A percentile compares a stretch with the other conserved stretches of the same genome.
Conservation (phyloP, 257 asterid species). For the Solanum virginianum region DNA sequence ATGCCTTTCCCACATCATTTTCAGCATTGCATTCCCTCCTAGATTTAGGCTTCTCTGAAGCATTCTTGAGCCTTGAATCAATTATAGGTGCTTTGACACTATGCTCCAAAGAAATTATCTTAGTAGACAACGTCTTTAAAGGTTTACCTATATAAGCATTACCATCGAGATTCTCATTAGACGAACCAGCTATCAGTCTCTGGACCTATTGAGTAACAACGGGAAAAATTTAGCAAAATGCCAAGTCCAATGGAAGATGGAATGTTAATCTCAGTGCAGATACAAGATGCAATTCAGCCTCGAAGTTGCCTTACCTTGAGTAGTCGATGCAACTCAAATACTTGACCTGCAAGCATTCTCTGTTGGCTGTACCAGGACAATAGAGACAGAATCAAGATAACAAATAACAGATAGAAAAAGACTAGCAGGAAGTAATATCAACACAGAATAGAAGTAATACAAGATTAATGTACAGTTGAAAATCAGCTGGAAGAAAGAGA, state of each 20-base stretch:
- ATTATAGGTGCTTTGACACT: constrained; percentile 17
- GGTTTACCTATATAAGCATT: constrained; percentile 28
- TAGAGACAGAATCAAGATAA: not conserved
- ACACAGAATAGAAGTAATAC: not conserved
- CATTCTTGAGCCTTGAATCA: constrained; percentile 18
- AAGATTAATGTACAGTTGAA: not conserved
- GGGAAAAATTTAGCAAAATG: not conserved
- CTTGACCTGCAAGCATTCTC: constrained; percentile 83
- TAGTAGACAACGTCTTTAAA: constrained; percentile 20
- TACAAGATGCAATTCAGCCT: not conserved
- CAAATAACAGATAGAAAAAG: not conserved
- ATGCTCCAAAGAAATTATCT: constrained; percentile 32
- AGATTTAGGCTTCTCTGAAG: constrained; percentile 17
- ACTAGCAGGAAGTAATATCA: not conserved
- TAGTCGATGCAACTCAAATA: constrained; percentile 89
- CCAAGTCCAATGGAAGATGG: not conserved
- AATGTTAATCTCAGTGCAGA: not conserved
- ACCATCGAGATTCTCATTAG: constrained; percentile 47
- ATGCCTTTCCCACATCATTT: constrained; percentile 34
- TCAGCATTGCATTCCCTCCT: constrained; percentile 58
- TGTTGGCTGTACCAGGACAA: constrained; percentile 52
- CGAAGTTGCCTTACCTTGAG: constrained; percentile 36
- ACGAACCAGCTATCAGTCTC: constrained; percentile 53
- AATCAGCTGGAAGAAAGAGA: not conserved
- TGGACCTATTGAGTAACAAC: constrained; percentile 47